Base-by-base conservation (phyloP, 768 basidiomycete species). In the Rhodosporidiobolus odoratus region DNA sequence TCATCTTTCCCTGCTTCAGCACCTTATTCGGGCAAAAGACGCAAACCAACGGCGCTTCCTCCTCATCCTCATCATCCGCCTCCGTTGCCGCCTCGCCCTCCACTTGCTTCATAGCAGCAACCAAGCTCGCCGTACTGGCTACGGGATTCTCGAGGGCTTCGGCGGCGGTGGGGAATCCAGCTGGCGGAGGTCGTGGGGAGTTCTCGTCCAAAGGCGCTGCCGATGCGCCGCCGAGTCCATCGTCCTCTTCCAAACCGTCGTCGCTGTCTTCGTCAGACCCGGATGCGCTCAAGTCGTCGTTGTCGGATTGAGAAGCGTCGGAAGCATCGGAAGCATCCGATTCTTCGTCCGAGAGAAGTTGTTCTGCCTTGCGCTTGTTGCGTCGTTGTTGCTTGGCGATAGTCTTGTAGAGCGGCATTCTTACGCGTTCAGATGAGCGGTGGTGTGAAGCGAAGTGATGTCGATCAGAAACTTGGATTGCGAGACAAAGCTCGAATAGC, bases 21-120 rank as follows among this genome's bases (percentile, higher is more conserved):
- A 66, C 69, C 65, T 74, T 74, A 65, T 64, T 68, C 48, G 72
- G 72, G 68, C 72, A 74, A 12, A 74, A 62, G 17, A 74, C 72
- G 30, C 72, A 74, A 1, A 74, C 62, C 25, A 71, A 41, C 57
- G 72, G 72, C n/a, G 60, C 56, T 43, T 69, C 62, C 25, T 68
- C 67, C 19, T 65, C 64, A 40, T 60, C 66, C 23, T 56, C 66
- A 7, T 41, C 62, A 9, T 57, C 54, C 27, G 4, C 53, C 9
- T 40, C 45, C 41, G 15, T 41, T 41, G 32, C n/a, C 52, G 53
- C 58, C 47, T 48, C 56, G 1, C 13, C 53, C 9, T 58, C 66
- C 35, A n/a, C n/a, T n/a, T 65, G 58, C 32, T 56, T 50, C 62
- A 62, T 57, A 50, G 54, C 59, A 1, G 50, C 47, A 19, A 65